Percentiles rank a stretch among this genome's conserved stretches.
Conservation (phyloP, 306 rosid species). For the Casuarina cunninghamiana region DNA sequence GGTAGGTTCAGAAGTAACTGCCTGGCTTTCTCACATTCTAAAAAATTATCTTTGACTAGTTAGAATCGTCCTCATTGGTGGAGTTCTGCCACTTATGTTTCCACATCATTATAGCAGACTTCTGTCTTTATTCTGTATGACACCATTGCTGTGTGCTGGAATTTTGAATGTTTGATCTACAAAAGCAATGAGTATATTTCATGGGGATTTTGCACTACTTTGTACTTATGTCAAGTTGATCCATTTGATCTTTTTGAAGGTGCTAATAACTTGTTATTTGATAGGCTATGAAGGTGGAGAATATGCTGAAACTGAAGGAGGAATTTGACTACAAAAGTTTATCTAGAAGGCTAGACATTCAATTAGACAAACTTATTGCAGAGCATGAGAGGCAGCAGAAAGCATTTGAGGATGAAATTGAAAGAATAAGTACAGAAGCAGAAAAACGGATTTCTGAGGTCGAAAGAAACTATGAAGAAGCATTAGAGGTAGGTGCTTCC, state of each 20-base stretch:
- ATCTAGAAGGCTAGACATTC: constrained; percentile 83
- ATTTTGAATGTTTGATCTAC: constrained; percentile 12
- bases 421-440: constrained; percentile 69
- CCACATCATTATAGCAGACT: background rate
- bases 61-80: background rate
- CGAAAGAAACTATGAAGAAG: constrained; percentile 68
- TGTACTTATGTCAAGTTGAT: constrained; percentile 11
- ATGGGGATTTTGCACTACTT: constrained; percentile 18
- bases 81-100: background rate
- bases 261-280: constrained; percentile 33
- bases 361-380: constrained; percentile 84
- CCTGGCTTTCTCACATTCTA: constrained; percentile 16
- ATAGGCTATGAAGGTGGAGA: constrained; percentile 99
- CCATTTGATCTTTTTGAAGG: constrained; percentile 20
- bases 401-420: constrained; percentile 84
- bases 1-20: constrained; percentile 50
- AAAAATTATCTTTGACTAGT: constrained; percentile 14
- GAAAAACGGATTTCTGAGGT: constrained; percentile 67
- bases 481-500: constrained; percentile 65
- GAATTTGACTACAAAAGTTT: constrained; percentile 97
- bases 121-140: constrained; percentile 5
- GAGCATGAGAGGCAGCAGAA: constrained; percentile 98
- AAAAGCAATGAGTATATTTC: constrained; percentile 15
- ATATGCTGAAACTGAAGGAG: constrained; percentile 93
- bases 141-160: constrained; percentile 16